Evolutionary conservation across 306 rosid genomes (phyloP).

Genomic region (Fagus crenata): DNA sequence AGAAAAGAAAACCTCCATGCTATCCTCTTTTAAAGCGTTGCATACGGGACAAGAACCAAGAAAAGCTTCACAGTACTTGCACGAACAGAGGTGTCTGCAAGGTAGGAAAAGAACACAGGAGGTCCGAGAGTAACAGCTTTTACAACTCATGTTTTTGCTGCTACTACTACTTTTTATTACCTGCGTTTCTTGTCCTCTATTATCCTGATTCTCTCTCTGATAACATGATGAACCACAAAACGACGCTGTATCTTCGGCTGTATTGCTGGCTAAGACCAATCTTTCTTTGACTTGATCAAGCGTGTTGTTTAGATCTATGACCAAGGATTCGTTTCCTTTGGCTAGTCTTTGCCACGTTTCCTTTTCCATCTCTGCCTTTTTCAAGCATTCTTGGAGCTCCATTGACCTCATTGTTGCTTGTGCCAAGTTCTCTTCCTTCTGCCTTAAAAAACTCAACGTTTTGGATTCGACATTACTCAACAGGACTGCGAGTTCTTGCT

Average conservation of each 20-base stretch:
- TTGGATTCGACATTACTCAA: constrained; percentile 32
- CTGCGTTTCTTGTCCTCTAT: not conserved
- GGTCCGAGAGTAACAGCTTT: constrained; percentile 39
- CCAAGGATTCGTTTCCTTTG: constrained; percentile 39
- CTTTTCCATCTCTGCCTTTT: constrained; percentile 43
- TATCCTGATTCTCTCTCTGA: not conserved
- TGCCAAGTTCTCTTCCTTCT: constrained; percentile 47
- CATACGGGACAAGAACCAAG: constrained; percentile 57
- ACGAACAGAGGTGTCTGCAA: constrained; percentile 60
- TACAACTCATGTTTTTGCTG: constrained; percentile 35
- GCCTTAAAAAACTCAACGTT: constrained; percentile 30
- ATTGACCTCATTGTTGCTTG: constrained; percentile 32
- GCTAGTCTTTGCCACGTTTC: constrained; percentile 51
- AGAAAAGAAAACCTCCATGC: constrained; percentile 46
- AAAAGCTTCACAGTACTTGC: constrained; percentile 49
- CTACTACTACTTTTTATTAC: not conserved
- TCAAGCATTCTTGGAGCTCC: constrained; percentile 43
- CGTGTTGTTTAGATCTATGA: constrained; percentile 34
- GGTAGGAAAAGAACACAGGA: constrained; percentile 54
- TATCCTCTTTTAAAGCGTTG: constrained; percentile 42
- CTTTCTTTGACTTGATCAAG: constrained; percentile 35
- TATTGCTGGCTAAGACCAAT: constrained; percentile 9
- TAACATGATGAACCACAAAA: constrained; percentile 4
- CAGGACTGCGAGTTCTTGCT: constrained; percentile 29
- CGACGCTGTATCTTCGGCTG: constrained; percentile 50